Base-by-base conservation (phyloP, 805 yeast species). In the Wickerhamiella parazyma region DNA sequence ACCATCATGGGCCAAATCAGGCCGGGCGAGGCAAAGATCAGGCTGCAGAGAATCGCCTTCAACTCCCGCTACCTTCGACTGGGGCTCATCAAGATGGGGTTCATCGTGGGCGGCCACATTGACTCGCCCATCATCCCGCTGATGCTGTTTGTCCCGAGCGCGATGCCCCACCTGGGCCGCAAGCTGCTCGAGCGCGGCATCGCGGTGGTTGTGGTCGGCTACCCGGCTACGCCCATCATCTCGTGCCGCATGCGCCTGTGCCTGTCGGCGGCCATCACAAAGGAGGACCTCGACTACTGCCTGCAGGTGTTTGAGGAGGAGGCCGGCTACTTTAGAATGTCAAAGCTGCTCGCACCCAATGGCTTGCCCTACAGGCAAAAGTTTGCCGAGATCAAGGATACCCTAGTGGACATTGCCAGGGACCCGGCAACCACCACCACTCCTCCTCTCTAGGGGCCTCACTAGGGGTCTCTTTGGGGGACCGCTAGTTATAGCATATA, bases 81-180 rank as follows among this genome's bases (percentile, higher is more conserved):
- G 36, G 99, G 95, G 42, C 70, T 91, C 56, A 85, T 83, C 61
- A 78, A 89, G 60, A 67, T 91, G 49, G 99, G 99, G 1, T 91
- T 87, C 61, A 85, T 87, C 56, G 91, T 86, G 37, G 80, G 78
- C 53, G 99, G 99, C 52, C 81, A 81, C 49, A 95, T 91, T 53
- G 98, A 91, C 62, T 82, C 95, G 34, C 99, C 99, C 1, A 95
- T 91, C 42, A 76, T 91, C 47, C 98, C 98, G 26, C 62, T 89
- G 48, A 67, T 91, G 59, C 64, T 87, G 49, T 91, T 80, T 58
- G 75, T 84, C 42, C 99, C 98, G 19, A 78, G 93, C 22, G 89
- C 87, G 60, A 85, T 91, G 94, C 93, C 95, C 20, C 86, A 89
- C 0, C 75, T 86, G 49, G 80, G 95, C 37, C 73, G 95, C 60